Base-by-base conservation (phyloP, 768 basidiomycete genomes). In the Solioccasus polychromus region DNA sequence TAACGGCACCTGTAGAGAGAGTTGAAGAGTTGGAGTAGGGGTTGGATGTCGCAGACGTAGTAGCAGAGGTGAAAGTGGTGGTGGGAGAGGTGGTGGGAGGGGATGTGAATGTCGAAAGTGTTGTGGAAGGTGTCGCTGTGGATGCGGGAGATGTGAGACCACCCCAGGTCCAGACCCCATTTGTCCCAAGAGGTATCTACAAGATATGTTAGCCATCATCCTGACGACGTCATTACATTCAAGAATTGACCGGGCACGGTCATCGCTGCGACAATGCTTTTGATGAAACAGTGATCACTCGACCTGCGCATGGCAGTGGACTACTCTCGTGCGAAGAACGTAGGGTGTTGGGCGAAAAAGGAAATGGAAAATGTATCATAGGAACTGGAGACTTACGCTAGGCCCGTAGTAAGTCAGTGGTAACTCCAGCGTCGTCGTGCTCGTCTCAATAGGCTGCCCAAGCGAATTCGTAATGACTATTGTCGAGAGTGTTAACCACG, bases 371-470 rank as follows among this genome's bases (percentile, higher is more conserved):
- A 38, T 17, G 42, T 18, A 25, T n/a, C n/a, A n/a, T n/a, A 18
- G 30, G 26, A 45, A n/a, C n/a, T 17, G 5, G 28, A 42, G 14
- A 78, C 87, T 77, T 60, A 90, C 88, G 63, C 83, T 82, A 42
- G 89, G 87, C 24, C 89, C 89, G 53, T 78, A 88, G 66, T 91
- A 92, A 0, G 88, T 90, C 53, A 89, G 68, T 31, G 89, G 85
- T 39, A 90, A 60, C 53, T 74, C 79, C 22, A 87, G 55, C 9
- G 84, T 68, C 20, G 85, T 68, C 20, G 79, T 81, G 34, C 73
- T 70, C 12, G 84, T 87, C 38, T 77, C 70, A 44, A 80, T 55
- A 26, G 76, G 73, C 18, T 66, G 65, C 39, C 84, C 85, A 41
- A 68, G 70, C 3, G 70, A 67, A 57, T 80, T 71, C 7, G 79